A percentile compares a stretch with the other conserved stretches of the same genome.
phyloP scores from a whole-genome alignment of 2,329 filamentous ascomycete species.

The Bertia moriformis region DNA sequence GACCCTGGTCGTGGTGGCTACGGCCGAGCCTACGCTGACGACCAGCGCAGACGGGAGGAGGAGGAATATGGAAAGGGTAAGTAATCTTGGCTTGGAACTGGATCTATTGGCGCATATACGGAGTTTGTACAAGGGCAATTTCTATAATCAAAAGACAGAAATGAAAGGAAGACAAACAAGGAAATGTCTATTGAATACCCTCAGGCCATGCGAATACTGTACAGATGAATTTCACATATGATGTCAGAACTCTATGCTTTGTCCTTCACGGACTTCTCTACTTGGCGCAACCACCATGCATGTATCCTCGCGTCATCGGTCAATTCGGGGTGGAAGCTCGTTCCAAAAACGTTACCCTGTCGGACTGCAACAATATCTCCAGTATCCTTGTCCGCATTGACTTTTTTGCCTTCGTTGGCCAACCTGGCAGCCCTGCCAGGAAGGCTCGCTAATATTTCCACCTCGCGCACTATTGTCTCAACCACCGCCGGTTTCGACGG shows the following conservation, averaged over 20 bases:
- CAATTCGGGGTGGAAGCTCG: slow-evolving; percentile 89
- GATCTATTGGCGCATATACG: not conserved
- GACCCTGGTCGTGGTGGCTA: slow-evolving; percentile 87
- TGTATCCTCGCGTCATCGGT: slow-evolving; percentile 81
- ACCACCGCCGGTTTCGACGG: slow-evolving; percentile 1
- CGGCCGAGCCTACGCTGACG: slow-evolving; percentile 57
- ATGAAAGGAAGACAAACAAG: too few relatives aligned
- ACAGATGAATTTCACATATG: not conserved
- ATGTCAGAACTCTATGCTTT: not conserved
- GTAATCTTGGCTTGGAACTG: slow-evolving; percentile 15
- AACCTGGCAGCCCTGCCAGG: slow-evolving; percentile 18
- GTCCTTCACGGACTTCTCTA: slow-evolving; percentile 14
- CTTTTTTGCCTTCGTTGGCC: not conserved
- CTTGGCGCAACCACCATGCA: slow-evolving; percentile 77
- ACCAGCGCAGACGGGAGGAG: slow-evolving; percentile 41
- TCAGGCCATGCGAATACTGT: too few relatives aligned
- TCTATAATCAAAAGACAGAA: slow-evolving; percentile 3
- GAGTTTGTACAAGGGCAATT: slow-evolving; percentile 9
- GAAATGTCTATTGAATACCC: not conserved
- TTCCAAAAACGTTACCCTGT: slow-evolving; percentile 85
- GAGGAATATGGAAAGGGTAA: slow-evolving; percentile 43
- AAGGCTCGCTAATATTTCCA: slow-evolving; percentile 36
- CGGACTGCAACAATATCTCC: slow-evolving; percentile 77
- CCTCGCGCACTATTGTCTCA: slow-evolving; percentile 8
- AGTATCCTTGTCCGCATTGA: slow-evolving; percentile 11